A percentile compares a stretch with the other conserved stretches of the same genome.
Conservation (phyloP, 2,329 filamentous ascomycete genomes). For the Sporothrix brasiliensis region DNA sequence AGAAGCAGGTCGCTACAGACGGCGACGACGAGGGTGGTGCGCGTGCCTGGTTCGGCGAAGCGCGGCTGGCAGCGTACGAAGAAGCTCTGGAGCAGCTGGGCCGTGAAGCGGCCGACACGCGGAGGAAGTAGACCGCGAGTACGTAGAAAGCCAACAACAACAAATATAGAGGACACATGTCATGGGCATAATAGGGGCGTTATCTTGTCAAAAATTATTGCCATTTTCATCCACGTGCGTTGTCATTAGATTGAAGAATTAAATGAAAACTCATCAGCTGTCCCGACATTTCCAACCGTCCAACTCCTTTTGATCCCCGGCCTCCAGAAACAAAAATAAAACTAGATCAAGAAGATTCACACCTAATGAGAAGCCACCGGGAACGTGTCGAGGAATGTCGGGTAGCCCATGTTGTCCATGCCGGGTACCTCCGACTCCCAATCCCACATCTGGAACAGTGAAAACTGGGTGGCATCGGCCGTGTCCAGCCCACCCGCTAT, state of each 20-base stretch:
- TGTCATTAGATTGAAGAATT: neutral
- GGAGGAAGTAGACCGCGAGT: conserved; percentile 31
- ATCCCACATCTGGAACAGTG: conserved; percentile 29
- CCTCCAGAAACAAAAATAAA: neutral
- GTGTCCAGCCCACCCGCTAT: neutral
- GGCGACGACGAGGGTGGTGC: conserved; percentile 43
- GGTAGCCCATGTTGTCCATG: conserved; percentile 32
- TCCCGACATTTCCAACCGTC: neutral
- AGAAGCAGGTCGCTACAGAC: conserved; percentile 31
- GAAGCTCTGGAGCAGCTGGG: conserved; percentile 64
- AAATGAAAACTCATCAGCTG: neutral
- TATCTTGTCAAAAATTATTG: neutral
- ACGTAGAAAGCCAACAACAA: too few relatives aligned
- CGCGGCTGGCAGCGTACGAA: conserved; percentile 54
- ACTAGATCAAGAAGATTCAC: neutral
- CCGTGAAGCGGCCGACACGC: conserved; percentile 57
- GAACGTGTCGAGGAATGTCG: conserved; percentile 31
- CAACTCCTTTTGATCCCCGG: neutral
- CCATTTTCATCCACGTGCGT: neutral
- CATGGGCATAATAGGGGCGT: conserved; percentile 15
- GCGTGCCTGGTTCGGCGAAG: conserved; percentile 48
- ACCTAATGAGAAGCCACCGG: neutral
- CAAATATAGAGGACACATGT: neutral
- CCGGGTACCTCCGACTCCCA: conserved; percentile 30
- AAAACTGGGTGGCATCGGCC: conserved; percentile 13